Percentiles rank a stretch among this genome's conserved stretches.
Evolutionary conservation across 768 basidiomycete genomes (phyloP).

Genomic region (Pleurotus ostreatus): DNA sequence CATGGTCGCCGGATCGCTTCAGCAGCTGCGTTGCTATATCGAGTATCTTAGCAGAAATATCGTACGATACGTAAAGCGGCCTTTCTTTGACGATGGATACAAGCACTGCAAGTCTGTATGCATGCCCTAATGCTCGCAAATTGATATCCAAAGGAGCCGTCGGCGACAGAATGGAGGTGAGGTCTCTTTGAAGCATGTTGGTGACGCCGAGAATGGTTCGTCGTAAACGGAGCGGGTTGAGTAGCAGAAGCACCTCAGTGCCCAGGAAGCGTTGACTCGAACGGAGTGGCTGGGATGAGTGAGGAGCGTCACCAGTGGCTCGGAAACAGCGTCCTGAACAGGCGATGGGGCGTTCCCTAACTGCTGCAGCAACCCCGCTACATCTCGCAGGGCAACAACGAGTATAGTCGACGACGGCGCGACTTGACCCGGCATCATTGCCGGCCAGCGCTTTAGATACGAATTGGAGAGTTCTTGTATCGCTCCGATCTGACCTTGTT

Average conservation of each 20-base stretch:
- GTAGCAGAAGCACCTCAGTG: constrained; percentile 86
- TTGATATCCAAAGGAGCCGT: constrained; percentile 68
- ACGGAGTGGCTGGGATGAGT: constrained; percentile 87
- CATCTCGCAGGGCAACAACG: constrained; percentile 74
- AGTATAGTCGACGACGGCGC: constrained; percentile 67
- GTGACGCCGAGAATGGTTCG: constrained; percentile 73
- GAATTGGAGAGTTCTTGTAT: constrained; percentile 80
- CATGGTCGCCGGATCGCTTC: constrained; percentile 89
- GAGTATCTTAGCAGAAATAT: constrained; percentile 85
- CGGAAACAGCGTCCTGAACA: constrained; percentile 85
- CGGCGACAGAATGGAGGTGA: constrained; percentile 68
- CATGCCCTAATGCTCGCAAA: constrained; percentile 75
- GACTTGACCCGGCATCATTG: constrained; percentile 82
- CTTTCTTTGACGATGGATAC: constrained; percentile 82
- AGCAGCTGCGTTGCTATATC: constrained; percentile 88
- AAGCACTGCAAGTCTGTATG: constrained; percentile 85
- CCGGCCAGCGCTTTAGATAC: constrained; percentile 90
- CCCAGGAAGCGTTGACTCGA: constrained; percentile 84
- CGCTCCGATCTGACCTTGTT: constrained; percentile 90
- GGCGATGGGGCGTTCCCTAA: constrained; percentile 90
- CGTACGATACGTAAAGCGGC: constrained; percentile 92
- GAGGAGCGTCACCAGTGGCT: constrained; percentile 81
- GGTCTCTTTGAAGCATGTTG: constrained; percentile 81
- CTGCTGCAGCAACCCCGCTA: constrained; percentile 81
- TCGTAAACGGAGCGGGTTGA: constrained; percentile 85